Evolutionary conservation across 306 rosid species (phyloP), one percentile per base, ranked within the genome.

Genomic region (Cotoneaster glaucophyllus): DNA sequence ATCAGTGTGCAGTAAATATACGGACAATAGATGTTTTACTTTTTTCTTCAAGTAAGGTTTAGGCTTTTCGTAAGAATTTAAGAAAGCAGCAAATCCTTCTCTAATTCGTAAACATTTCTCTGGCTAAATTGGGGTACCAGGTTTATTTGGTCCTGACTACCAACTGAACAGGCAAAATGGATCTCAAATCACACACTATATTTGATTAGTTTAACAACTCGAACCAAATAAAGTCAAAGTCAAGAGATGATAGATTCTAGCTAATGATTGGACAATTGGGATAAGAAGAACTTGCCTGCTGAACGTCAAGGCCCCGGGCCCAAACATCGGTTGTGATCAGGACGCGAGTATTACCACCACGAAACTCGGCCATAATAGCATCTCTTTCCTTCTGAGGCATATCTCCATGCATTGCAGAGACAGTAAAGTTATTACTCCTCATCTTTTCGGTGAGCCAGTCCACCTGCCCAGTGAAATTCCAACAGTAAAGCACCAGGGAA

Each of bases 351-450:
- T 89, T 83, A 61, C 97, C 99, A 77, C 87, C 71, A 50, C 97
- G 92, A 37, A 95, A 95, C 88, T 95, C 97, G 25, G 82, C 86
- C 99, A 95, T 95, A 71, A 95, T 95, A 59, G 97, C 97, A 75
- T 95, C 99, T 85, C 99, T 84, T 81, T 95, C 99, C 79, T 72
- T 95, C 77, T 95, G 99, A 69, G 99, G 99, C 97, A 95, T 95
- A 85, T 95, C 99, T 22, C 99, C 99, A 57, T 95, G 99, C 99
- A 95, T 95, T 34, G 97, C 78, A 69, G 99, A 95, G 54, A 95
- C 97, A 0, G 99, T 95, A 76, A 95, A 95, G 85, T 95, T 95
- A 72, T 95, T 85, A 83, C 82, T 89, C 14, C 99, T 97, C 99
- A 95, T 95, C 82, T 92, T 95, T 77, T 95, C 99, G 7, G 97